Evolutionary conservation across 2,329 filamentous ascomycete species (phyloP).

Genomic region (Monilinia polystroma): DNA sequence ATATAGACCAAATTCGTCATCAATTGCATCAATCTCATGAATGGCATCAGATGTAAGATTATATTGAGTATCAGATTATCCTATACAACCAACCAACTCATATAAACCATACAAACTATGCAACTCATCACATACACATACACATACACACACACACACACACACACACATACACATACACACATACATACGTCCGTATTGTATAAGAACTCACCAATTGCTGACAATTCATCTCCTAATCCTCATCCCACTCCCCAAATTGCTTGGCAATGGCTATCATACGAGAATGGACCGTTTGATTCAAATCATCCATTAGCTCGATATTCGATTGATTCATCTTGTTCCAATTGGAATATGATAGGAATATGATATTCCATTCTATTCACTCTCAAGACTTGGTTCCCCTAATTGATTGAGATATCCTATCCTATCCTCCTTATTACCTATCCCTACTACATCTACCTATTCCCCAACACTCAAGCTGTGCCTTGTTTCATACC

Average conservation of each 20-base stretch:
- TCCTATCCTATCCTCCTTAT: too few species aligned
- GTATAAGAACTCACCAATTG: not conserved
- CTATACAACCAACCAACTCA: too few species aligned
- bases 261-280: not conserved
- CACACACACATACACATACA: not conserved
- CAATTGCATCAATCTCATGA: not conserved
- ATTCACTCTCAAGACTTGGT: not conserved
- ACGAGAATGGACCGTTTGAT: not conserved
- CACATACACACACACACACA: not conserved
- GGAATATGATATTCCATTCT: not conserved
- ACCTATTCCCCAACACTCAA: not conserved
- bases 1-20: not conserved
- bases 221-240: not conserved
- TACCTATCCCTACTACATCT: too few species aligned
- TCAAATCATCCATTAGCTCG: too few species aligned
- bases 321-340: too few species aligned
- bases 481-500: not conserved
- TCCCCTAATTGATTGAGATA: too few species aligned
- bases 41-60: not conserved
- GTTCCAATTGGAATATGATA: too few species aligned
- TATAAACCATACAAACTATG: too few species aligned
- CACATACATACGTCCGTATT: not conserved
- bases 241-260: constrained; percentile 12
- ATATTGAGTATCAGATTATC: too few species aligned
- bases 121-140: not conserved